A percentile compares a stretch with the other conserved stretches of the same genome.
These are phyloP conservation scores for Bretziella fagacearum DNA, from an alignment of 2,329 filamentous ascomycete genomes.

Conservation along the genomic window DNA sequence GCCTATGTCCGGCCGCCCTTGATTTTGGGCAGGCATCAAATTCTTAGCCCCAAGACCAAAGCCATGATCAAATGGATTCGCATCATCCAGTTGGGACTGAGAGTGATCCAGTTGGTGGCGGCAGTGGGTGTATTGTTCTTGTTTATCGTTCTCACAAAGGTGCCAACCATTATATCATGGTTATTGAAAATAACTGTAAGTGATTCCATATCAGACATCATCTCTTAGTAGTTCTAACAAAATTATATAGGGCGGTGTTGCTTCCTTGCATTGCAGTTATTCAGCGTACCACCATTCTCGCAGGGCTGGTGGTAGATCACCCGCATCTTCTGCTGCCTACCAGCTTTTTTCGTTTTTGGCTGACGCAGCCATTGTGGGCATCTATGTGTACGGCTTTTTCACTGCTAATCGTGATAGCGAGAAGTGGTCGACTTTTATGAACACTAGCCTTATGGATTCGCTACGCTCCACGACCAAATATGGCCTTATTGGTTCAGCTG, in stretches of 20 bases:
- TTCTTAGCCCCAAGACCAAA: slow-evolving; percentile 51
- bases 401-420: slow-evolving; percentile 27
- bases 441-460: slow-evolving; percentile 34
- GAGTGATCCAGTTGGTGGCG: slow-evolving; percentile 49
- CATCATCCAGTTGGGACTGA: slow-evolving; percentile 49
- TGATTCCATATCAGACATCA: slow-evolving; percentile 12
- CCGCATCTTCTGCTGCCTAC: slow-evolving; percentile 72
- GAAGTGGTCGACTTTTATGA: slow-evolving; percentile 53
- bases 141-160: slow-evolving; percentile 58
- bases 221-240: neutral
- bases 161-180: slow-evolving; percentile 50
- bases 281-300: slow-evolving; percentile 65
- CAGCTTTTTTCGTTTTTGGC: slow-evolving; percentile 65
- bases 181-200: slow-evolving; percentile 61
- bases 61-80: slow-evolving; percentile 52
- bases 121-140: slow-evolving; percentile 57
- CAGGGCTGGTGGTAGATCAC: slow-evolving; percentile 51
- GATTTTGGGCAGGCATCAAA: slow-evolving; percentile 35
- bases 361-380: slow-evolving; percentile 41
- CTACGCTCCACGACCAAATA: slow-evolving; percentile 55
- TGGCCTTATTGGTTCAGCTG: slow-evolving; percentile 43
- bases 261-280: slow-evolving; percentile 55
- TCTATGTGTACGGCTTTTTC: slow-evolving; percentile 39
- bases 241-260: slow-evolving; percentile 49
- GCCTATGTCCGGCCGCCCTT: slow-evolving; percentile 41